Percentiles rank a stretch among this genome's conserved stretches.
Evolutionary conservation across 2,329 filamentous ascomycete species (phyloP).

Genomic region (Exophiala bonariae): DNA sequence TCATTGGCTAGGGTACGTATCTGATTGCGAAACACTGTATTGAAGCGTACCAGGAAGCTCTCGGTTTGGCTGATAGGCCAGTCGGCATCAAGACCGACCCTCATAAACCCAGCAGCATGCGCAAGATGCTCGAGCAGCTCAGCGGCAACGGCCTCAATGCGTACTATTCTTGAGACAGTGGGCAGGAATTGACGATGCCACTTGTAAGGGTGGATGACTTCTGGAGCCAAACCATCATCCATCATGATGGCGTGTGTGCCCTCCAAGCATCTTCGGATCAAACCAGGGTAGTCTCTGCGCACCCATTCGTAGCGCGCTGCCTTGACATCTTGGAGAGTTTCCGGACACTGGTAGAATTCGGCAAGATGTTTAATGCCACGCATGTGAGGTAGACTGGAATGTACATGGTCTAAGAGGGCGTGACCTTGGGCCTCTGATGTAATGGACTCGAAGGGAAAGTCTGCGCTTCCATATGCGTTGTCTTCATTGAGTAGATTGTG

Average conservation of each 20-base stretch:
- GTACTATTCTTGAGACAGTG: conserved; percentile 68
- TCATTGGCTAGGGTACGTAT: conserved; percentile 63
- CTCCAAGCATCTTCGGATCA: conserved; percentile 65
- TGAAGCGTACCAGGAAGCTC: conserved; percentile 39
- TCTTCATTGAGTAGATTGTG: conserved; percentile 43
- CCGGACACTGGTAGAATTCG: conserved; percentile 61
- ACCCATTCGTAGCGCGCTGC: conserved; percentile 50
- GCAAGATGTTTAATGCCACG: conserved; percentile 70
- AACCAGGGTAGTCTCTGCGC: conserved; percentile 52
- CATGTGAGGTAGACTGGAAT: conserved; percentile 66
- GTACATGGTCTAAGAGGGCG: conserved; percentile 60
- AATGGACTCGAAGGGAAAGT: conserved; percentile 59
- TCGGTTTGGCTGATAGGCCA: conserved; percentile 35
- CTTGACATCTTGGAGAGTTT: conserved; percentile 61
- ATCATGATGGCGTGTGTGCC: conserved; percentile 74
- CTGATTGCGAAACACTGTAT: conserved; percentile 50
- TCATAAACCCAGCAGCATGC: conserved; percentile 40
- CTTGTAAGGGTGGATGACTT: conserved; percentile 57
- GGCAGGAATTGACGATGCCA: conserved; percentile 68
- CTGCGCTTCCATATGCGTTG: conserved; percentile 29
- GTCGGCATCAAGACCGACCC: conserved; percentile 38
- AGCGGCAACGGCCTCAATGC: conserved; percentile 72
- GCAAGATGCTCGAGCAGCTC: conserved; percentile 57
- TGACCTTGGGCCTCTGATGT: conserved; percentile 71
- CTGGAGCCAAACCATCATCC: conserved; percentile 70